phyloP scores from a whole-genome alignment of 1,139 yeast species.

The Saccharomyces hybrid region DNA sequence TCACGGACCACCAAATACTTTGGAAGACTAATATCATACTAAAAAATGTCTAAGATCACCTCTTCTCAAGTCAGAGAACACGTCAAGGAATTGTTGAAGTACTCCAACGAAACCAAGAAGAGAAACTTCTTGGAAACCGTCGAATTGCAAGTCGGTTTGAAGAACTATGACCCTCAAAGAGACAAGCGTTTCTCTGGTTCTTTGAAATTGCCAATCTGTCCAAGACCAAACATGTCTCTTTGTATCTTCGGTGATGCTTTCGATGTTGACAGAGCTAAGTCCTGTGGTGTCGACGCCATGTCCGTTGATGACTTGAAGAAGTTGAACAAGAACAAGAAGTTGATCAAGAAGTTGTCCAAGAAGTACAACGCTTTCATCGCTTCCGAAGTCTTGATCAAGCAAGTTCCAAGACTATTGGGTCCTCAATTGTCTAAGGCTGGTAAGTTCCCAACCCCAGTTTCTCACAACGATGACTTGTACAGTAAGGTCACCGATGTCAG shows the following conservation, averaged over 20 bases:
- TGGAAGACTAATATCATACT: constrained; percentile 11
- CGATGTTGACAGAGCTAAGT: constrained; percentile 99
- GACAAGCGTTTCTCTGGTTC: constrained; percentile 99
- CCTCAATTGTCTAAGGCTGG: constrained; percentile 99
- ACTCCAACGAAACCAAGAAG: constrained; percentile 95
- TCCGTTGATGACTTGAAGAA: constrained; percentile 99
- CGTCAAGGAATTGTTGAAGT: constrained; percentile 86
- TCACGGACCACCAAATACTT: constrained; percentile 18
- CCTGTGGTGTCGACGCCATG: constrained; percentile 99
- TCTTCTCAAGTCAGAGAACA: constrained; percentile 92
- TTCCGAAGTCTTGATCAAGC: constrained; percentile 98
- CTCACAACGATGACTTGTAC: constrained; percentile 97
- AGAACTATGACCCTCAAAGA: constrained; percentile 99
- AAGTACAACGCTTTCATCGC: constrained; percentile 99
- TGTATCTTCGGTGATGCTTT: constrained; percentile 99
- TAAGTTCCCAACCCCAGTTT: constrained; percentile 99
- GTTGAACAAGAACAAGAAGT: constrained; percentile 99
- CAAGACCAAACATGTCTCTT: constrained; percentile 99
- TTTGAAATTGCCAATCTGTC: constrained; percentile 95
- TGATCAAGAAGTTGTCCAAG: constrained; percentile 99
- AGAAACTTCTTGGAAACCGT: constrained; percentile 99
- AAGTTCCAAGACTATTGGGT: constrained; percentile 99
- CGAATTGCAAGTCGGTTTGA: constrained; percentile 98
- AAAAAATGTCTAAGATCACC: constrained; percentile 84
- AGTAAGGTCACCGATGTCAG: constrained; percentile 93